Evolutionary conservation across 202 grass and related monocot species (phyloP).

Genomic region (Dendrocalamus latiflorus): DNA sequence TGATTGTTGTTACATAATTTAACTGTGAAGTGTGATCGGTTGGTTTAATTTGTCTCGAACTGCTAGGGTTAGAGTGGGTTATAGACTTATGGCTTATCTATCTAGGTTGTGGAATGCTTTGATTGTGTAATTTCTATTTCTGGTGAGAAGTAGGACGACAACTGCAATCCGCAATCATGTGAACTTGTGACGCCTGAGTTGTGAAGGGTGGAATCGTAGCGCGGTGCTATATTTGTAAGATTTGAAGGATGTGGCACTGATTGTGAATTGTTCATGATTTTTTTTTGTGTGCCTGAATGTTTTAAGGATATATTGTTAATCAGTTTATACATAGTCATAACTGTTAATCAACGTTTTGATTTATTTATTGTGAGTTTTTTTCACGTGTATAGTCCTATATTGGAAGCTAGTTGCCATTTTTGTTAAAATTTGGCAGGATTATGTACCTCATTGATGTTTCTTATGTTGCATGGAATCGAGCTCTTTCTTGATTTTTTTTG

Average conservation of each 20-base stretch:
- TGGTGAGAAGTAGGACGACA: background rate
- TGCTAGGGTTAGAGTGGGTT: background rate
- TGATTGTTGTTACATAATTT: background rate
- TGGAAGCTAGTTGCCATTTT: background rate
- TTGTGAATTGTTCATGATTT: background rate
- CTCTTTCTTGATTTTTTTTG: background rate
- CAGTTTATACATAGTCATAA: background rate
- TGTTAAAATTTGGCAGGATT: background rate
- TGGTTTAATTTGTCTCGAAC: background rate
- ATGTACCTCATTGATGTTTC: background rate
- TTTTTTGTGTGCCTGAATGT: background rate
- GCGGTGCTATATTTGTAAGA: background rate
- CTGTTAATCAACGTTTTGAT: background rate
- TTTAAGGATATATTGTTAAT: background rate
- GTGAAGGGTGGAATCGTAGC: background rate
- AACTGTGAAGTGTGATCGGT: background rate
- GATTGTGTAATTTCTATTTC: background rate
- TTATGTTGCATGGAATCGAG: background rate
- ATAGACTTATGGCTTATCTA: background rate
- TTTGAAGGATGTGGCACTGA: background rate
- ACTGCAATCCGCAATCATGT: background rate
- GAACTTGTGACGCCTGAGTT: background rate
- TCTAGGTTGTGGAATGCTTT: too few species aligned
- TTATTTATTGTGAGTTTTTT: background rate
- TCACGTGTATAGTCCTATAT: background rate